These are phyloP conservation scores for Neonectria magnoliae DNA, from an alignment of 2,329 filamentous ascomycete species.

Conservation along the genomic window DNA sequence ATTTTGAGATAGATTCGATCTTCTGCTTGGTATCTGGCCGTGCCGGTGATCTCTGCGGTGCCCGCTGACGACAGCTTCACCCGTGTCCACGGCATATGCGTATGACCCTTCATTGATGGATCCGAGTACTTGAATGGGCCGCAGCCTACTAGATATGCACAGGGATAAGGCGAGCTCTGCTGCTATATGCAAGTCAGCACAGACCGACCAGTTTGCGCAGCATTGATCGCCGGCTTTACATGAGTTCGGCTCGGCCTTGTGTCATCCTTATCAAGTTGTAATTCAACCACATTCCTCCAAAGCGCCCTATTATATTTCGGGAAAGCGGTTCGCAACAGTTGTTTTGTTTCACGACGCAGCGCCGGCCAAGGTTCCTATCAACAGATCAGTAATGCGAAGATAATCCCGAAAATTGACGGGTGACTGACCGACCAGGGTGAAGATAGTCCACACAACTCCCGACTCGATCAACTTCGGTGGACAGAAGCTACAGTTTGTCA, in stretches of 20 bases:
- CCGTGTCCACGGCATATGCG: not conserved
- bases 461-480: conserved; percentile 25
- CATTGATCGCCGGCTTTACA: not conserved
- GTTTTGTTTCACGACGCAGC: conserved; percentile 25
- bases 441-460: conserved; percentile 23
- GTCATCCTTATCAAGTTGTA: no score
- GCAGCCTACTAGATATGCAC: not conserved
- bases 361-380: conserved; percentile 25
- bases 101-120: not conserved
- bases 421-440: conserved; percentile 21
- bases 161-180: not conserved
- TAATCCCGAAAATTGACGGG: no score
- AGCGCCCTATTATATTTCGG: not conserved
- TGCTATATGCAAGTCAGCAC: not conserved
- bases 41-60: no score
- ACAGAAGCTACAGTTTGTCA: conserved; percentile 17
- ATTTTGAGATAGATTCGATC: not conserved
- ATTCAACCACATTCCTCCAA: not conserved
- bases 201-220: not conserved
- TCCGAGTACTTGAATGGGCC: no score
- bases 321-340: not conserved
- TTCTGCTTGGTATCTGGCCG: not conserved
- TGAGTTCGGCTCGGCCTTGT: not conserved
- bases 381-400: not conserved
- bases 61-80: not conserved